These are phyloP conservation scores for Pascua guehoae DNA, from an alignment of 1,284 basidiomycete species.

Conservation along the genomic window DNA sequence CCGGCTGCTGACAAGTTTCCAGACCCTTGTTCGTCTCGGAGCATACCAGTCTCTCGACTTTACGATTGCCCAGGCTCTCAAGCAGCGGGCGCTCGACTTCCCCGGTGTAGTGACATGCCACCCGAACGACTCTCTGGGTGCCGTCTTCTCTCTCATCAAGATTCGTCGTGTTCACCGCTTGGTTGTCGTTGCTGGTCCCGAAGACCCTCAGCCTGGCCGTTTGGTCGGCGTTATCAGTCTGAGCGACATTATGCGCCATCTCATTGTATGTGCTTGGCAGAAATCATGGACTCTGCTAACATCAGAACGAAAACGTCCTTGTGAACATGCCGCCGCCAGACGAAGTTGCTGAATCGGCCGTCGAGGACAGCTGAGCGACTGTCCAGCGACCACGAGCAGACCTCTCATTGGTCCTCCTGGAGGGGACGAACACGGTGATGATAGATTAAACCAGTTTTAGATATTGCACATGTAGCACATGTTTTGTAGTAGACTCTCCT, in stretches of 20 bases:
- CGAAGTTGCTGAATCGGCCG: constrained; percentile 9
- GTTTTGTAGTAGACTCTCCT: background rate
- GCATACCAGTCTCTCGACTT: constrained; percentile 92
- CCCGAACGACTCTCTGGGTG: constrained; percentile 87
- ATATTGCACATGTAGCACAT: constrained; percentile 7
- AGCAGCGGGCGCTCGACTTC: constrained; percentile 86
- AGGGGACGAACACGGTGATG: background rate
- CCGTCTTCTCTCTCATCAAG: constrained; percentile 85
- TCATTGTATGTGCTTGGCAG: constrained; percentile 55
- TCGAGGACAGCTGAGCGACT: background rate
- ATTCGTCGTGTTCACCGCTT: constrained; percentile 89
- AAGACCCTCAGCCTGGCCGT: constrained; percentile 56
- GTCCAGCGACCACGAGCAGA: too few species aligned
- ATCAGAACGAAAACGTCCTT: constrained; percentile 7
- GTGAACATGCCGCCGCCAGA: constrained; percentile 6
- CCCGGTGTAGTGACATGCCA: constrained; percentile 95
- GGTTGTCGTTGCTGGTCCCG: constrained; percentile 69
- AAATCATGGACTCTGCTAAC: background rate
- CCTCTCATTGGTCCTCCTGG: too few species aligned
- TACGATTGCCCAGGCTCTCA: constrained; percentile 90
- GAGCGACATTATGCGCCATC: constrained; percentile 82
- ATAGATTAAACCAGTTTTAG: background rate
- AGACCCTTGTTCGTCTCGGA: constrained; percentile 92
- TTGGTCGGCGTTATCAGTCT: constrained; percentile 85
- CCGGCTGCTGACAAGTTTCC: background rate